Conservation (phyloP, 306 rosid species). For the Boehmeria nivea region DNA sequence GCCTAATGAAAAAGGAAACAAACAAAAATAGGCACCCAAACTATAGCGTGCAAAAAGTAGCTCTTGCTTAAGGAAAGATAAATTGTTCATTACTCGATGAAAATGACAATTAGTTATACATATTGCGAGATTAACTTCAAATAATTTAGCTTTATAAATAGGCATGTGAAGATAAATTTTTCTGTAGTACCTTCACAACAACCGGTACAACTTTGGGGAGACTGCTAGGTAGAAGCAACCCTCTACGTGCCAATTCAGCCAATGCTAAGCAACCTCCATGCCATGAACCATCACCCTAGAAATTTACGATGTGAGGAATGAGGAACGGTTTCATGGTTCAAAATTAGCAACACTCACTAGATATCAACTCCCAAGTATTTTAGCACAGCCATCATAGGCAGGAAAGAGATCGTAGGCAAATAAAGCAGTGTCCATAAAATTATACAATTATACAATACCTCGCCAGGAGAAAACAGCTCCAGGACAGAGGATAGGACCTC, state of each 20-base stretch:
- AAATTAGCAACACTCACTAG: background rate
- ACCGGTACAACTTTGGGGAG: constrained; percentile 89
- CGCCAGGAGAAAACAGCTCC: constrained; percentile 89
- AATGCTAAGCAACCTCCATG: constrained; percentile 98
- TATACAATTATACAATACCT: constrained; percentile 44
- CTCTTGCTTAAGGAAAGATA: background rate
- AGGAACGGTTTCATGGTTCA: background rate
- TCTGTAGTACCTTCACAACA: constrained; percentile 69
- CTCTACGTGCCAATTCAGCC: constrained; percentile 98
- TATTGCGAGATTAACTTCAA: background rate
- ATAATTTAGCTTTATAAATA: background rate
- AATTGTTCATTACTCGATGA: background rate
- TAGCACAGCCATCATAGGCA: background rate
- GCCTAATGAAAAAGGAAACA: constrained; percentile 1
- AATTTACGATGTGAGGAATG: constrained; percentile 18
- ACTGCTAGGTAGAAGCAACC: constrained; percentile 76
- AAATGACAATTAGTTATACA: background rate
- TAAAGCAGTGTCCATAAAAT: constrained; percentile 1
- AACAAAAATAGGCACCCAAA: background rate
- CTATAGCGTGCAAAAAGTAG: too few relatives aligned
- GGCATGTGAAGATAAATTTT: too few relatives aligned
- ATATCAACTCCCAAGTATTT: background rate
- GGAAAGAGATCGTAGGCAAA: background rate
- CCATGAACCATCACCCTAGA: constrained; percentile 98
- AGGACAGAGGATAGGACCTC: constrained; percentile 83